Evolutionary conservation across 192 early-diverging fungal genomes (phyloP).

Genomic region (Phlyctochytrium planicorne): DNA sequence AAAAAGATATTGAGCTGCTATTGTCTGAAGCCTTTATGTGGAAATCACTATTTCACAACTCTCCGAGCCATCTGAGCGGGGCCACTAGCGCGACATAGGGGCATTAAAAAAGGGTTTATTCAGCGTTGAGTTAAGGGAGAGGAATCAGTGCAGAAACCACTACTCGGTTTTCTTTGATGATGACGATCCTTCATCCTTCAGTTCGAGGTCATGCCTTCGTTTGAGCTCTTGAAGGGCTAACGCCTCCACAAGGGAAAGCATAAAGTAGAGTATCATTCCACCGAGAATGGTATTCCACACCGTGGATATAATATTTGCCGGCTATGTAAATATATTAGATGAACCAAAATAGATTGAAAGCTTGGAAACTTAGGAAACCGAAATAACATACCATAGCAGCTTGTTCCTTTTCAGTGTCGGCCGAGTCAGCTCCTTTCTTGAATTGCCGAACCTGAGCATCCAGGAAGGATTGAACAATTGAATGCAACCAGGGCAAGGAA

Average conservation of each 20-base stretch:
- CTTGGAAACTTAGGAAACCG: background rate
- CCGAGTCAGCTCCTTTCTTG: background rate
- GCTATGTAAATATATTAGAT: constrained; percentile 3
- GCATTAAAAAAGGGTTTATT: too few relatives aligned
- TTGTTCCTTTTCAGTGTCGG: background rate
- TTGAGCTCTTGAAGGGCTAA: constrained; percentile 75
- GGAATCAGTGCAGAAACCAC: too few relatives aligned
- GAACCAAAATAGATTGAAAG: background rate
- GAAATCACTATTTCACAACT: constrained; percentile 92
- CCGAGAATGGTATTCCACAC: constrained; percentile 80
- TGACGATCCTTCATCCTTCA: too few relatives aligned
- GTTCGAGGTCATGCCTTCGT: background rate
- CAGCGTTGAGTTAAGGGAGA: too few relatives aligned
- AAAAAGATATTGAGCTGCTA: constrained; percentile 91
- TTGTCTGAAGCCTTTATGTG: constrained; percentile 96
- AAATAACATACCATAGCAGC: background rate
- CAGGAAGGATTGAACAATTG: constrained; percentile 52
- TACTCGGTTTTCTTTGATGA: too few relatives aligned
- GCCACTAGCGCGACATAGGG: too few relatives aligned
- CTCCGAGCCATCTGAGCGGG: constrained; percentile 74
- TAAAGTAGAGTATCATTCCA: constrained; percentile 84
- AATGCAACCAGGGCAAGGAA: constrained; percentile 58
- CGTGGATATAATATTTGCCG: constrained; percentile 56
- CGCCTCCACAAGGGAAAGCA: constrained; percentile 77
- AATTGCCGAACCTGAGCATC: constrained; percentile 42